Percentiles rank a stretch among this genome's conserved stretches.
Conservation (phyloP, 2,329 filamentous ascomycete genomes). For the Alternaria postmessia region DNA sequence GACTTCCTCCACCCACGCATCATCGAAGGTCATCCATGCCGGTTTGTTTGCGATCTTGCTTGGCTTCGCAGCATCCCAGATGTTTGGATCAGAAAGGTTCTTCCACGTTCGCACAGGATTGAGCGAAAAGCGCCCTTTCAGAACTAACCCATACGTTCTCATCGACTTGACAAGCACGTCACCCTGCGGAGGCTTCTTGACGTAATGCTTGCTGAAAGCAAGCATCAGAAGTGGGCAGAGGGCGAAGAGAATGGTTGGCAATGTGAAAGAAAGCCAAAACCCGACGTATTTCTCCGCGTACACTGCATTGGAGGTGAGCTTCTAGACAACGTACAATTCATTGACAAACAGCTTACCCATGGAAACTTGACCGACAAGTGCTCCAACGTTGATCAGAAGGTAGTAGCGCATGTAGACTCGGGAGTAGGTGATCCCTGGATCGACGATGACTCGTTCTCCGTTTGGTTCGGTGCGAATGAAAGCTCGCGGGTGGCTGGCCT, state of each 20-base stretch:
- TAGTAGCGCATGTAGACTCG: conserved; percentile 76
- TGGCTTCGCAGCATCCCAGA: conserved; percentile 66
- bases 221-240: conserved; percentile 66
- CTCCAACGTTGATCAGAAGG: conserved; percentile 73
- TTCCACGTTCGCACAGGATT: conserved; percentile 62
- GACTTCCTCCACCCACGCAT: conserved; percentile 73
- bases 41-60: conserved; percentile 66
- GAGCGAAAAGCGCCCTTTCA: conserved; percentile 67
- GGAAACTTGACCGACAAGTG: conserved; percentile 67
- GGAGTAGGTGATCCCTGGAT: conserved; percentile 70
- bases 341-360: conserved; percentile 54
- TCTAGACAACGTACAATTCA: too few relatives aligned
- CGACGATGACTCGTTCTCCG: conserved; percentile 73
- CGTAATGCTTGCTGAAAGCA: conserved; percentile 35
- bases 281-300: conserved; percentile 78
- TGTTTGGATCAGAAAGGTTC: conserved; percentile 54
- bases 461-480: conserved; percentile 60
- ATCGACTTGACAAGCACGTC: conserved; percentile 74
- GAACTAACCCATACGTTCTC: conserved; percentile 65
- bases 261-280: conserved; percentile 74
- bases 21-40: conserved; percentile 80
- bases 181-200: conserved; percentile 68
- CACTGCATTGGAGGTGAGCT: conserved; percentile 46
- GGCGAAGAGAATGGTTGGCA: conserved; percentile 70
- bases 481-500: conserved; percentile 61